Conservation (phyloP, 495 filamentous ascomycete genomes). For the Trichocladium antarcticum region DNA sequence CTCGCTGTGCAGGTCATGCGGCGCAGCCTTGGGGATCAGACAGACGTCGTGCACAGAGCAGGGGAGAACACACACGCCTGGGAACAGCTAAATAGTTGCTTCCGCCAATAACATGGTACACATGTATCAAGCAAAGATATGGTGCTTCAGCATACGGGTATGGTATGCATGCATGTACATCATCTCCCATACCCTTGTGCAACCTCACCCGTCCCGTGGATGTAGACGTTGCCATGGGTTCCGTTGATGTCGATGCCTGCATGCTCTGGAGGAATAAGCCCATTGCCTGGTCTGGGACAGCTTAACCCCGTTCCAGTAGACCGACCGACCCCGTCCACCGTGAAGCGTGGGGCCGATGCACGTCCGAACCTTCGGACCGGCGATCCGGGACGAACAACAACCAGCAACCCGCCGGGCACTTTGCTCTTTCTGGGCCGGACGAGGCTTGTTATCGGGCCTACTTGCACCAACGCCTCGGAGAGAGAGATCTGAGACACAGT, state of each 20-base stretch:
- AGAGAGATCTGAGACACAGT: constrained; percentile 12
- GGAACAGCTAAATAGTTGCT: too few species aligned
- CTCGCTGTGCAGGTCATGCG: constrained; percentile 12
- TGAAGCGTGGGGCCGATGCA: not conserved
- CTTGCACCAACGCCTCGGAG: not conserved
- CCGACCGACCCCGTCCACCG: not conserved
- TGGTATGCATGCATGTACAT: too few species aligned
- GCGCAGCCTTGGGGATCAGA: constrained; percentile 4
- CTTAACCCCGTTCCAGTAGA: not conserved
- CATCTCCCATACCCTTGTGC: too few species aligned
- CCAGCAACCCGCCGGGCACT: too few species aligned
- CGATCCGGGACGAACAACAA: not conserved
- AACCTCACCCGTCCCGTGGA: not conserved
- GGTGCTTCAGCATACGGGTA: too few species aligned
- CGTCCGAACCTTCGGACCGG: constrained; percentile 3
- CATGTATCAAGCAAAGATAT: too few species aligned
- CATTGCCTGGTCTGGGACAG: not conserved
- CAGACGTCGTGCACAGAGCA: not conserved
- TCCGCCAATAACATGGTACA: too few species aligned
- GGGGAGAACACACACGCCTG: too few species aligned
- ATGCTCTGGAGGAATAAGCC: not conserved
- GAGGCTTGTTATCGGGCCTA: not conserved
- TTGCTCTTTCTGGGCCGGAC: not conserved
- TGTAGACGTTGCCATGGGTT: constrained; percentile 3
- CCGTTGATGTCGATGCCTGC: constrained; percentile 7